phyloP scores from a whole-genome alignment of 441 rosid genomes.

The Pelargonium myrrhifolium region DNA sequence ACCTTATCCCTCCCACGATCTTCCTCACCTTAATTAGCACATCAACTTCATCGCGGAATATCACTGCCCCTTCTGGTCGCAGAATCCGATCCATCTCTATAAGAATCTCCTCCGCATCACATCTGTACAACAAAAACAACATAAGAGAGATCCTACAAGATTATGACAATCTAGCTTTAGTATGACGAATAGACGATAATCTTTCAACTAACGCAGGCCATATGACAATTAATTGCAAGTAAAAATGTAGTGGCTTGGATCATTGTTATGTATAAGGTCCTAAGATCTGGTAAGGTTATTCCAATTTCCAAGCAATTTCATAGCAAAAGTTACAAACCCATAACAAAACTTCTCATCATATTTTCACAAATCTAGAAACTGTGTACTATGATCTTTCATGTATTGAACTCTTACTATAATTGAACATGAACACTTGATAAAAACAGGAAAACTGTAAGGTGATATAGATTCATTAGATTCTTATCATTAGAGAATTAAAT shows the following conservation, averaged over 20 bases:
- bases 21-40: slow-evolving; percentile 53
- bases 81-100: slow-evolving; percentile 71
- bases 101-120: slow-evolving; percentile 56
- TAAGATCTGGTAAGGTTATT: too few relatives aligned
- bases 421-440: neutral
- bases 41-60: slow-evolving; percentile 62
- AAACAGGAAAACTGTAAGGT: neutral
- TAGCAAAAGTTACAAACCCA: too few relatives aligned
- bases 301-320: too few relatives aligned
- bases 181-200: too few relatives aligned
- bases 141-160: slow-evolving; percentile 1
- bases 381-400: neutral
- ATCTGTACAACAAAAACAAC: slow-evolving; percentile 28
- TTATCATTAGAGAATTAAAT: too few relatives aligned
- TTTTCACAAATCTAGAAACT: too few relatives aligned
- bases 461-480: neutral
- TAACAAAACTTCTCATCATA: too few relatives aligned
- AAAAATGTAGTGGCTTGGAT: too few relatives aligned
- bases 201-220: too few relatives aligned
- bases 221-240: too few relatives aligned
- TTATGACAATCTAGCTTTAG: neutral
- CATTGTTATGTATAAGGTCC: too few relatives aligned
- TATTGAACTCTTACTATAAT: neutral
- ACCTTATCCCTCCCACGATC: slow-evolving; percentile 54
- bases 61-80: slow-evolving; percentile 71